Conservation (phyloP, 148 eudicot genomes). For the Silene latifolia region DNA sequence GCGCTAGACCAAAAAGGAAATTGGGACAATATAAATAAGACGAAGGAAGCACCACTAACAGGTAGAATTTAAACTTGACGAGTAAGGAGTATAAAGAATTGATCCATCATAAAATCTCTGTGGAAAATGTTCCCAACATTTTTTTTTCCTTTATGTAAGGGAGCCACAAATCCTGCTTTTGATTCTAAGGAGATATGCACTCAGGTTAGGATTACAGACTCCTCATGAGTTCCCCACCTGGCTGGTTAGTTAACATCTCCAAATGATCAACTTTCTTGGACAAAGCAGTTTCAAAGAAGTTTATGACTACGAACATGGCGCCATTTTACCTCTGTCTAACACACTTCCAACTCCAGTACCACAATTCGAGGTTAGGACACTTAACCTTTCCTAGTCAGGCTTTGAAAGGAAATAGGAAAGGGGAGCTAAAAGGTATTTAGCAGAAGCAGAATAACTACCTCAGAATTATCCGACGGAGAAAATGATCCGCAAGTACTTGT, state of each 20-base stretch:
- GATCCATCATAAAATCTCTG: not conserved
- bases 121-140: not conserved
- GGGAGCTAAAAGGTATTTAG: not conserved
- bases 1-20: not conserved
- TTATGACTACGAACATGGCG: too few species aligned
- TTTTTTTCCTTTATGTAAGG: not conserved
- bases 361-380: not conserved
- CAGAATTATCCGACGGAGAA: slow-evolving; percentile 84
- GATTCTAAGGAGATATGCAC: not conserved
- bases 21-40: not conserved
- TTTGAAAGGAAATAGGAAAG: not conserved
- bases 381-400: not conserved
- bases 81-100: not conserved
- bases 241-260: not conserved
- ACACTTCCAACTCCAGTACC: too few species aligned
- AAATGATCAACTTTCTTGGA: not conserved
- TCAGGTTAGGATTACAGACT: not conserved
- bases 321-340: too few species aligned
- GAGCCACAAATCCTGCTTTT: not conserved
- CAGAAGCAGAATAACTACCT: slow-evolving; percentile 42
- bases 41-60: not conserved
- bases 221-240: not conserved
- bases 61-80: not conserved
- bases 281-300: not conserved
- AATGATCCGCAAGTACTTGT: slow-evolving; percentile 83